A percentile compares a stretch with the other conserved stretches of the same genome.
Evolutionary conservation across 2,329 filamentous ascomycete genomes (phyloP).

Genomic region (Cytospora mali): DNA sequence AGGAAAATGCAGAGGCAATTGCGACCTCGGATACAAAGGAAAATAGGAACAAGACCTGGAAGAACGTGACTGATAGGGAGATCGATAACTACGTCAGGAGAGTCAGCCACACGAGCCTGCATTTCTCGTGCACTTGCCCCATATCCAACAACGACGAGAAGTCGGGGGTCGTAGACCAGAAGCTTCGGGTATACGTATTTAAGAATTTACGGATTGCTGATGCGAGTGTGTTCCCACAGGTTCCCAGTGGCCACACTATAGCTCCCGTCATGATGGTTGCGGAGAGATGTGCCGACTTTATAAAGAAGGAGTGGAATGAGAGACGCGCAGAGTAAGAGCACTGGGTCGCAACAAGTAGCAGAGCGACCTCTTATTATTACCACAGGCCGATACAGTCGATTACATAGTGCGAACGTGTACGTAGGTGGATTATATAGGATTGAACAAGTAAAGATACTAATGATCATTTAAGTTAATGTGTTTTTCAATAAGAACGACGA

Average conservation of each 20-base stretch:
- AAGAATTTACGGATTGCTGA: slow-evolving; percentile 35
- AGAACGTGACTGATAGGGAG: slow-evolving; percentile 35
- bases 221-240: slow-evolving; percentile 38
- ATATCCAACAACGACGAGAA: slow-evolving; percentile 33
- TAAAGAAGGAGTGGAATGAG: not conserved
- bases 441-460: too few relatives aligned
- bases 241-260: slow-evolving; percentile 37
- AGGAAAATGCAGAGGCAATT: too few relatives aligned
- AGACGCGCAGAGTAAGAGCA: not conserved
- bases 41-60: slow-evolving; percentile 27
- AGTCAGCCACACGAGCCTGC: slow-evolving; percentile 34
- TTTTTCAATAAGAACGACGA: too few relatives aligned
- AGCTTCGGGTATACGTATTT: slow-evolving; percentile 30
- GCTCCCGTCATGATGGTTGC: slow-evolving; percentile 37
- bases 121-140: slow-evolving; percentile 47
- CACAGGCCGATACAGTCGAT: too few relatives aligned
- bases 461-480: too few relatives aligned
- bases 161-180: slow-evolving; percentile 33
- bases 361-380: too few relatives aligned
- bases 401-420: too few relatives aligned
- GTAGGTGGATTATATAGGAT: too few relatives aligned
- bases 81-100: slow-evolving; percentile 35
- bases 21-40: not conserved
- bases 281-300: slow-evolving; percentile 32
- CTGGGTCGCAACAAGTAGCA: too few relatives aligned